Base-by-base conservation (phyloP, 495 filamentous ascomycete species). In the Lasiosphaeria hispida region DNA sequence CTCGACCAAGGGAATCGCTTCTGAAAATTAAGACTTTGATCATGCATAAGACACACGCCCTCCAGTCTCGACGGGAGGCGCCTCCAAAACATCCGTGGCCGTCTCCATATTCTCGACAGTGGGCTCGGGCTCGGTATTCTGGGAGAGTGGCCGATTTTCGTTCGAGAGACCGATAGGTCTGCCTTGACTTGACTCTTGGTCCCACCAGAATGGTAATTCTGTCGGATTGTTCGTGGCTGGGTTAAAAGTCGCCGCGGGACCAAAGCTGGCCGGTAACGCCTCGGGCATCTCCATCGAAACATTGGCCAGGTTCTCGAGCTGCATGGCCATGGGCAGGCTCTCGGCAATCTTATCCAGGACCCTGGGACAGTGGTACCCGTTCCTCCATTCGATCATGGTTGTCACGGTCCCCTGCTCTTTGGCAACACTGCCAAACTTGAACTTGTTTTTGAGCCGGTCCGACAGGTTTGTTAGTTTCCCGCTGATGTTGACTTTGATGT, bases 401-500 rank as follows among this genome's bases (percentile, higher is more conserved):
- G 59, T 63, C 10, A 64, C 53, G 4, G 47, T 42, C 9, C 57
- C 62, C 10, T 62, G n/a, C 7, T 44, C 49, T 10, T 15, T 15
- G 17, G 17, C 10, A 17, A 8, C 14, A 4, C 35, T 51, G 6
- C 64, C 48, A 18, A 67, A 67, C 34, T 65, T 67, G 2, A 65
- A 6, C 14, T 34, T 45, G 7, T 14, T 37, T 8, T 48, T 61
- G 39, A 62, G 0, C 38, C 48, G 18, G 34, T 61, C 55, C 7
- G 59, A 55, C 3, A 33, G 8, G n/a, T 19, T 47, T 15, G 53
- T 37, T 0, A 67, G 59, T 14, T 45, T 63, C 3, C 70, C 72
- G 33, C 56, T 62, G 13, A 74, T 59, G 6, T 68, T 56, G 14
- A 74, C 65, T 11, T 57, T 66, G 57, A 74, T 69, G 47, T 64